These are phyloP conservation scores for Aaosphaeria arxii DNA, from an alignment of 2,329 filamentous ascomycete genomes.

Conservation along the genomic window DNA sequence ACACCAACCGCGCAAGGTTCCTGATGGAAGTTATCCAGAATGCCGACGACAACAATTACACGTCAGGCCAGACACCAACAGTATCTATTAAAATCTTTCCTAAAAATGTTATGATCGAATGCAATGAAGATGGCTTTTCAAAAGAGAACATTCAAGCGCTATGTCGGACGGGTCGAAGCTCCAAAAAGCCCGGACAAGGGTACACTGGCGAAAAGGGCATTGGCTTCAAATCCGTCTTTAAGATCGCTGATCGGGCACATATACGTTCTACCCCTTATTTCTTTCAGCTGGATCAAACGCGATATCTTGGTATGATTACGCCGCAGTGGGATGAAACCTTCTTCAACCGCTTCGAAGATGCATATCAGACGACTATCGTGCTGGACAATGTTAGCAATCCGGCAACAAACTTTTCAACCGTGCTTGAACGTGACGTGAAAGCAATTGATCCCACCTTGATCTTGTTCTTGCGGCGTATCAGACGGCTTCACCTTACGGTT, in stretches of 20 bases:
- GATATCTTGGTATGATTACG: conserved; percentile 33
- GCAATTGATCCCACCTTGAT: conserved; percentile 23
- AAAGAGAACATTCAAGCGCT: conserved; percentile 44
- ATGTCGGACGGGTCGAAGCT: conserved; percentile 46
- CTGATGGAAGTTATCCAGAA: conserved; percentile 56
- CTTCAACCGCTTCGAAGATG: background rate
- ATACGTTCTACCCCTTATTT: conserved; percentile 47
- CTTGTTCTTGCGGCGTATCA: conserved; percentile 26
- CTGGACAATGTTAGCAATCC: conserved; percentile 13
- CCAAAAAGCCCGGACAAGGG: conserved; percentile 22
- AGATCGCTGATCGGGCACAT: conserved; percentile 40
- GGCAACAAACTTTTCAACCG: conserved; percentile 1
- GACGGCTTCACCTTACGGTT: background rate
- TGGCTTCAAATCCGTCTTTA: conserved; percentile 39
- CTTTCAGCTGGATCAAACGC: conserved; percentile 42
- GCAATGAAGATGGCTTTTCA: conserved; percentile 39
- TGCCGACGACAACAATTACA: conserved; percentile 52
- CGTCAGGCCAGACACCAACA: conserved; percentile 3
- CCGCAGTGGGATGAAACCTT: conserved; percentile 28
- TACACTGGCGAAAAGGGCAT: conserved; percentile 36
- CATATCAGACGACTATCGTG: conserved; percentile 9
- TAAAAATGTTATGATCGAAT: conserved; percentile 33
- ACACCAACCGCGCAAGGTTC: conserved; percentile 29
- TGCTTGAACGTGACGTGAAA: conserved; percentile 11
- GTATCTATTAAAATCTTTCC: conserved; percentile 24